phyloP scores from a whole-genome alignment of 2,329 filamentous ascomycete species.

The Penicillium sp. region DNA sequence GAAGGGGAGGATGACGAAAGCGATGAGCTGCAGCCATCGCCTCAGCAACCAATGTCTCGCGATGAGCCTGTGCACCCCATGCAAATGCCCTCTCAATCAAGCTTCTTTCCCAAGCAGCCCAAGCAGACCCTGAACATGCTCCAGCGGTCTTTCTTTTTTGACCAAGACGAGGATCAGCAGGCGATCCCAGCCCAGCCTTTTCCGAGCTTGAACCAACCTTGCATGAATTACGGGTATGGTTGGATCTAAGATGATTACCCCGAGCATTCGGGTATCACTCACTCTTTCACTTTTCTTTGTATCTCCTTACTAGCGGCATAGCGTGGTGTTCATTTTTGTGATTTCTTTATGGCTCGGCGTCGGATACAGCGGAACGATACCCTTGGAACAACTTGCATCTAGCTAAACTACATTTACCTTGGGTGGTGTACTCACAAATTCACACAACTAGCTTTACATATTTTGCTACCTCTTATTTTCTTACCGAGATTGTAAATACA shows the following conservation, averaged over 20 bases:
- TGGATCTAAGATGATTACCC: slow-evolving; percentile 30
- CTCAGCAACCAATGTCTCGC: slow-evolving; percentile 10
- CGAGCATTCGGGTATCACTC: background rate
- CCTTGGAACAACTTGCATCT: slow-evolving; percentile 18
- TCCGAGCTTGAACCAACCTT: slow-evolving; percentile 29
- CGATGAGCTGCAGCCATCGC: slow-evolving; percentile 7
- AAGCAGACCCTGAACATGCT: slow-evolving; percentile 29
- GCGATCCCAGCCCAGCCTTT: slow-evolving; percentile 27
- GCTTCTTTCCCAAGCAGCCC: slow-evolving; percentile 14
- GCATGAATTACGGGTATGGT: slow-evolving; percentile 38
- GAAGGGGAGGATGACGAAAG: slow-evolving; percentile 50
- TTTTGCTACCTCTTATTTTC: background rate
- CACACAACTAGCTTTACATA: background rate
- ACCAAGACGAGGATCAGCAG: slow-evolving; percentile 31
- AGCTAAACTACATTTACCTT: background rate
- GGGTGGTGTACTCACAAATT: slow-evolving; percentile 3
- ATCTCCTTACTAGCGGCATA: slow-evolving; percentile 30
- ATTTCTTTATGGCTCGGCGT: slow-evolving; percentile 13
- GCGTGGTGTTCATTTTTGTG: slow-evolving; percentile 32
- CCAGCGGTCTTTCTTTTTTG: slow-evolving; percentile 38
- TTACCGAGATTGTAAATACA: background rate
- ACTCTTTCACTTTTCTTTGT: slow-evolving; percentile 8
- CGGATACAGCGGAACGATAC: slow-evolving; percentile 29
- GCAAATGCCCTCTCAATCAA: slow-evolving; percentile 12
- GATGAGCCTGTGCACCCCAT: slow-evolving; percentile 3